Conservation (phyloP, 129 eudicot genomes). For the Artemisia argyi region DNA sequence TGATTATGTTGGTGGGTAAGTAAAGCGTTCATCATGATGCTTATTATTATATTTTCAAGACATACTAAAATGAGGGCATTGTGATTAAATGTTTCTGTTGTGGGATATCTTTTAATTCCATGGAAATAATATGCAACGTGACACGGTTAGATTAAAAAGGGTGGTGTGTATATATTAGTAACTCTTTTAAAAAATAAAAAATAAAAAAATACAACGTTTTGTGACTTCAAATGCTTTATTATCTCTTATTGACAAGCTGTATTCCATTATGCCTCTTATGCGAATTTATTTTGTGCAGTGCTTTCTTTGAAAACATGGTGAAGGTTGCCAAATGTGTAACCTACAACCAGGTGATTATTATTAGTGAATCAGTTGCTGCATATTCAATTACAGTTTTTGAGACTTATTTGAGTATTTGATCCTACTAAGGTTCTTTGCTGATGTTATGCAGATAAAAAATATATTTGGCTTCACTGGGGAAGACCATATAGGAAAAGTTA, state of each 20-base stretch:
- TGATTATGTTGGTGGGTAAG: constrained; percentile 90
- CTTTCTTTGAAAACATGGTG: constrained; percentile 91
- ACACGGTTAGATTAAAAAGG: not conserved
- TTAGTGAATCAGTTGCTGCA: not conserved
- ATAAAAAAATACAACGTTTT: not conserved
- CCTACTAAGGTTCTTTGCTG: constrained; percentile 11
- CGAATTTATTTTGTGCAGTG: constrained; percentile 43
- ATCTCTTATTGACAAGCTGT: not conserved
- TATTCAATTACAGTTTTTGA: too few relatives aligned
- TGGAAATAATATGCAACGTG: not conserved
- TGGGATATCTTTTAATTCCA: not conserved
- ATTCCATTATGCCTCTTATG: constrained; percentile 7
- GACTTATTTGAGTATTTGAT: not conserved
- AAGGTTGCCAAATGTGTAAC: constrained; percentile 71
- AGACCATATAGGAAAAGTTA: constrained; percentile 91
- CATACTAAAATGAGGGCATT: not conserved
- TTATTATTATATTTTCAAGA: not conserved
- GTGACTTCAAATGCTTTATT: not conserved
- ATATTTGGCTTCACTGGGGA: constrained; percentile 91
- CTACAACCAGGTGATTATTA: constrained; percentile 5
- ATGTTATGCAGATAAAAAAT: constrained; percentile 43
- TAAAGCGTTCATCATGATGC: constrained; percentile 15
- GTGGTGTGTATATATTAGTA: too few relatives aligned
- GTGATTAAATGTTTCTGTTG: not conserved
- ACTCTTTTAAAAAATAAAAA: too few relatives aligned